A percentile compares a stretch with the other conserved stretches of the same genome.
Evolutionary conservation across 2,329 filamentous ascomycete species (phyloP).

Genomic region (Beauveria australis): DNA sequence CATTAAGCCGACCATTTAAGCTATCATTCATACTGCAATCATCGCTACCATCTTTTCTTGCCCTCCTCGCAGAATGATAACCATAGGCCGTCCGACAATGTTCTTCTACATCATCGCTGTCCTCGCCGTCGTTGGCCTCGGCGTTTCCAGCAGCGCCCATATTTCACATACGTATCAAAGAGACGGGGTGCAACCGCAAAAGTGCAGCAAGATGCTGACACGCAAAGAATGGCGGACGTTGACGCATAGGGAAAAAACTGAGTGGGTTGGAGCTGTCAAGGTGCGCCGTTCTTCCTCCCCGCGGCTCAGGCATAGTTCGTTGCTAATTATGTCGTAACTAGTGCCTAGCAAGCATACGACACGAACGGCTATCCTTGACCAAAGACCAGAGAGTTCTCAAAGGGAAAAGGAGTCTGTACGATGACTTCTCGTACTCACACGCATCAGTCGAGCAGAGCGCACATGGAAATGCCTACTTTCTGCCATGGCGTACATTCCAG

Average conservation of each 20-base stretch:
- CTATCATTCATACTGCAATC: not conserved
- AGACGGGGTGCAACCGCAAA: not conserved
- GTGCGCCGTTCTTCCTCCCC: not conserved
- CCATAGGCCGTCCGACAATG: not conserved
- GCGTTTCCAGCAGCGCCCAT: no score
- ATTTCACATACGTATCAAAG: not conserved
- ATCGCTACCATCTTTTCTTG: not conserved
- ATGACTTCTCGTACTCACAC: not conserved
- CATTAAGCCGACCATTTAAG: not conserved
- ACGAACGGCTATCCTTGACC: not conserved
- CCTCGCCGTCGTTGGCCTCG: no score
- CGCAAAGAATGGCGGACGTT: conserved; percentile 2
- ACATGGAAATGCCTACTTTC: not conserved
- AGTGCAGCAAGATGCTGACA: not conserved
- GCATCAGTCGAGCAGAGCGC: not conserved
- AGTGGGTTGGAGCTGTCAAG: conserved; percentile 2
- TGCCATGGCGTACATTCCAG: not conserved
- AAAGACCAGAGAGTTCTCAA: not conserved
- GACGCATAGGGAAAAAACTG: not conserved
- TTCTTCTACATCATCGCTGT: not conserved
- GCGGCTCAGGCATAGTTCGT: no score
- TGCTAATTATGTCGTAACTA: not conserved
- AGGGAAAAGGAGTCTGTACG: not conserved
- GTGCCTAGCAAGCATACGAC: not conserved
- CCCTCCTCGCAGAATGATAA: not conserved